These are phyloP conservation scores for Penicillium antarcticum DNA, from an alignment of 495 filamentous ascomycete species.

Conservation along the genomic window DNA sequence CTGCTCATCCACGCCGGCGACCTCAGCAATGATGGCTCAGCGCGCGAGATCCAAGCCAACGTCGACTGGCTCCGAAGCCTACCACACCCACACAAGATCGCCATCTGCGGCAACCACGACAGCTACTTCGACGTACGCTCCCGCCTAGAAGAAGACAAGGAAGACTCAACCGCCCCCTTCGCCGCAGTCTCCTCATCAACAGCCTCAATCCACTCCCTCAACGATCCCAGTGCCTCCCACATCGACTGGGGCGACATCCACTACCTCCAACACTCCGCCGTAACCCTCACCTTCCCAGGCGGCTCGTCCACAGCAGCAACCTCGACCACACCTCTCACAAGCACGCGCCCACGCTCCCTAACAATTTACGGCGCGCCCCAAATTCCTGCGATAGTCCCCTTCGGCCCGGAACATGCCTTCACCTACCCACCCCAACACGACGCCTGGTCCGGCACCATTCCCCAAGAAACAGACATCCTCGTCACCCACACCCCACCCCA, in stretches of 20 bases:
- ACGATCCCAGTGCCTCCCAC: constrained; percentile 28
- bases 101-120: constrained; percentile 90
- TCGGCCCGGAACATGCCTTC: constrained; percentile 63
- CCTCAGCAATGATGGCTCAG: constrained; percentile 68
- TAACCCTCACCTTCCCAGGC: constrained; percentile 47
- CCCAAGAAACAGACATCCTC: constrained; percentile 73
- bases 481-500: constrained; percentile 74
- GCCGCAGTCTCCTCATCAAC: constrained; percentile 38
- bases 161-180: constrained; percentile 21
- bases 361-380: constrained; percentile 63
- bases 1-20: constrained; percentile 90
- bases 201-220: constrained; percentile 39
- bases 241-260: constrained; percentile 58
- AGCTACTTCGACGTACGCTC: constrained; percentile 67
- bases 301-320: constrained; percentile 1
- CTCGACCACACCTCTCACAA: constrained; percentile 7
- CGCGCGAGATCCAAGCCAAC: constrained; percentile 67
- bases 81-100: constrained; percentile 74
- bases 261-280: constrained; percentile 61
- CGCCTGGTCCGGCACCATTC: constrained; percentile 66
- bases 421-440: constrained; percentile 58
- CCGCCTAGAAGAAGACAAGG: constrained; percentile 39
- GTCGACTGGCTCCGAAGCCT: constrained; percentile 75
- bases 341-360: constrained; percentile 35
- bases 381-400: constrained; percentile 52